A percentile compares a stretch with the other conserved stretches of the same genome.
phyloP scores from a whole-genome alignment of 768 basidiomycete species.

The Tephrocybe sp. region DNA sequence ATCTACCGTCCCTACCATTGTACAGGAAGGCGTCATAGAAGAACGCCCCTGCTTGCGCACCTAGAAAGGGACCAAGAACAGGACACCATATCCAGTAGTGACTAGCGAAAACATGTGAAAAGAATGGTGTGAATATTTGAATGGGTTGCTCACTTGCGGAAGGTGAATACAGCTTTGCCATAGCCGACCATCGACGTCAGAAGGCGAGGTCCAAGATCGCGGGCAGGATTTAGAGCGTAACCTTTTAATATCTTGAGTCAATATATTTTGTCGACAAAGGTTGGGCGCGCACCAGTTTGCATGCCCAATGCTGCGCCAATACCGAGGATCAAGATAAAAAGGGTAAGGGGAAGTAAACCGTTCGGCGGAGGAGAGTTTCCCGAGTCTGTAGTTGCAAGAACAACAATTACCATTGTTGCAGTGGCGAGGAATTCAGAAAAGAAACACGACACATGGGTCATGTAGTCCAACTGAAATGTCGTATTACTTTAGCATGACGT shows the following conservation, averaged over 20 bases:
- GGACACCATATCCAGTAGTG: constrained; percentile 80
- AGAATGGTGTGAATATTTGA: neutral
- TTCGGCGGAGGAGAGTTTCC: constrained; percentile 46
- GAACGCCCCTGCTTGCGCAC: constrained; percentile 53
- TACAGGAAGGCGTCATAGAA: constrained; percentile 64
- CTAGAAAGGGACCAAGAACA: constrained; percentile 55
- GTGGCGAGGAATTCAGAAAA: constrained; percentile 59
- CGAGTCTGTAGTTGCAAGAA: constrained; percentile 54
- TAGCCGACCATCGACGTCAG: constrained; percentile 73
- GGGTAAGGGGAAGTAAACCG: constrained; percentile 51
- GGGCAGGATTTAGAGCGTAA: constrained; percentile 37
- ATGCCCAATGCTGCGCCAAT: constrained; percentile 60
- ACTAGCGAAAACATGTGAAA: constrained; percentile 26
- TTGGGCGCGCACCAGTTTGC: constrained; percentile 44
- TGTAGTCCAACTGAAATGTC: constrained; percentile 24
- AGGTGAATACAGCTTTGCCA: constrained; percentile 44
- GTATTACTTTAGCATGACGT: too few relatives aligned
- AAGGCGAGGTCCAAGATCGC: constrained; percentile 58
- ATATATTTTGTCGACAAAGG: too few relatives aligned
- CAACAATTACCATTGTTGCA: constrained; percentile 52
- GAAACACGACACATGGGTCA: constrained; percentile 39
- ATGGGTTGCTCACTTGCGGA: constrained; percentile 37
- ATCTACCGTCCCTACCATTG: constrained; percentile 49
- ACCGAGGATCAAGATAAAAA: constrained; percentile 60
- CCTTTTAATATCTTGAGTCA: constrained; percentile 19